Evolutionary conservation across 2,329 filamentous ascomycete genomes (phyloP).

Genomic region (Pseudogymnoascus destructans): DNA sequence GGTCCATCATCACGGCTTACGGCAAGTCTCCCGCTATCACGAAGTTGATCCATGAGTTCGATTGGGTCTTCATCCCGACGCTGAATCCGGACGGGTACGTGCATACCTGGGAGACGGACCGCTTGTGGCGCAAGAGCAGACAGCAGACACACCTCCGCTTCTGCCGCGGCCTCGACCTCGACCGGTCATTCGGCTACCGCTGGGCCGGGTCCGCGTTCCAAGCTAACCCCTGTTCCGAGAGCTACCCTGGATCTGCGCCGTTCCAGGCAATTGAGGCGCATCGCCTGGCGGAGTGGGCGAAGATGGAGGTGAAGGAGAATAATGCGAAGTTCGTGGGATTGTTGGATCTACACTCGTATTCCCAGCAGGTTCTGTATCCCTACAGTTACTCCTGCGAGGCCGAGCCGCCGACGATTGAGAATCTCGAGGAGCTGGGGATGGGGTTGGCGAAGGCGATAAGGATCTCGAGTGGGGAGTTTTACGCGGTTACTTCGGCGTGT

Average conservation of each 20-base stretch:
- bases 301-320: slow-evolving; percentile 58
- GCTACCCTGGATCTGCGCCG: slow-evolving; percentile 68
- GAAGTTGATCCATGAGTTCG: slow-evolving; percentile 68
- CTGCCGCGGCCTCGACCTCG: slow-evolving; percentile 79
- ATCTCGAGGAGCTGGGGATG: slow-evolving; percentile 77
- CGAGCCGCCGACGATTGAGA: slow-evolving; percentile 75
- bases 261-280: slow-evolving; percentile 75
- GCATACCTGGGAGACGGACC: slow-evolving; percentile 83
- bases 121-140: slow-evolving; percentile 88
- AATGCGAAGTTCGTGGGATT: slow-evolving; percentile 71
- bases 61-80: slow-evolving; percentile 78
- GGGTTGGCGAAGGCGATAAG: slow-evolving; percentile 84
- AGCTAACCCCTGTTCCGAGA: slow-evolving; percentile 80
- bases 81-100: slow-evolving; percentile 90
- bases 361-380: slow-evolving; percentile 86
- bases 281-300: slow-evolving; percentile 67
- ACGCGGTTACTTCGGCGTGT: slow-evolving; percentile 73
- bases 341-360: slow-evolving; percentile 87
- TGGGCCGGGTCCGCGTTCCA: slow-evolving; percentile 60
- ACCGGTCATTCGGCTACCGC: slow-evolving; percentile 71
- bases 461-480: slow-evolving; percentile 60
- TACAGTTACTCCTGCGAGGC: slow-evolving; percentile 74
- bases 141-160: slow-evolving; percentile 71
- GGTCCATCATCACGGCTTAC: slow-evolving; percentile 73
- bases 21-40: slow-evolving; percentile 60